Base-by-base conservation (phyloP, 768 basidiomycete genomes). In the Dentipellis sp. region DNA sequence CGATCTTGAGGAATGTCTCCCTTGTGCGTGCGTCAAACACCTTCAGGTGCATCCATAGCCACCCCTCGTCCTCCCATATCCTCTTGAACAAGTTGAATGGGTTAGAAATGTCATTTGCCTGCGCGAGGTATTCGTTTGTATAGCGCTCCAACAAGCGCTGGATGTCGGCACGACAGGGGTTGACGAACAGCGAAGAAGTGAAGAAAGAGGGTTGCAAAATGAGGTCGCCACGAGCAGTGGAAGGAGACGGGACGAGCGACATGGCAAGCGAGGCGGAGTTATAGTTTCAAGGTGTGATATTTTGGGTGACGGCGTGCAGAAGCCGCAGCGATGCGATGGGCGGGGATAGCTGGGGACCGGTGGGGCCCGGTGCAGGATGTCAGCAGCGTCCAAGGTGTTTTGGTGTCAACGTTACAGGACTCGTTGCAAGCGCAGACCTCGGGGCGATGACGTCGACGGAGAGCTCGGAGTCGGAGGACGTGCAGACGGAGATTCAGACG, bases 41-140 rank as follows among this genome's bases (percentile, higher is more conserved):
- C 65, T 79, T 83, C 71, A 92, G 78, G 64, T 91, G 88, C 46
- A 89, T 68, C 79, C 81, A 88, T 35, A 74, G 71, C 90, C 90
- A 93, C 19, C 86, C 85, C 58, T 78, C 75, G 5, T 71, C 69
- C 10, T 65, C 67, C 90, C 91, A 93, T 17, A 88, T 63, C 1
- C 65, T 61, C 68, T 87, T 91, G 79, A 91, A 93, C 17, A 83
- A 71, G 2, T 72, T 62, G 66, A 91, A 92, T 0, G 90, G 87
- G 52, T 68, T 66, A 7, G 68, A 56, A 53, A 59, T 55, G 58
- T 66, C 58, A 54, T 62, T 62, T 10, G 50, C 45, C 7, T 66
- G 64, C 38, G 65, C 62, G 0, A 69, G 58, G 62, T 80, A 83
- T 37, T 71, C 70, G n/a, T 79, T 75, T 29, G 77, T 68, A 60